Evolutionary conservation across 164 flowering plant genomes (phyloP).

Genomic region (Vitis cinerea): DNA sequence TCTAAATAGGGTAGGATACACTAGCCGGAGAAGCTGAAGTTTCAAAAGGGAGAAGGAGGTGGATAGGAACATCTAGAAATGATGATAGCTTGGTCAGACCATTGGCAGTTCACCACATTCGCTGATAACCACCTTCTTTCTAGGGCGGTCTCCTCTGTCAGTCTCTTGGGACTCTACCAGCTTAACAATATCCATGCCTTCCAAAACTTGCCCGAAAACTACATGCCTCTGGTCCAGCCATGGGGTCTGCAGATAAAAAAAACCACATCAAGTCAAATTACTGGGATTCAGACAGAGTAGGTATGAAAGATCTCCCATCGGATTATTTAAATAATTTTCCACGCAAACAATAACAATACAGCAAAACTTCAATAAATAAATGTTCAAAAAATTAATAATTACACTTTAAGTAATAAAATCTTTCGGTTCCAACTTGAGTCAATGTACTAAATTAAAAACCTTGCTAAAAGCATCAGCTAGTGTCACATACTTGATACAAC

Average conservation of each 20-base stretch:
- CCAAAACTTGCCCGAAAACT: slow-evolving; percentile 93
- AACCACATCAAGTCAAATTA: background rate
- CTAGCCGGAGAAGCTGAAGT: background rate
- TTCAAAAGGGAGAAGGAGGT: background rate
- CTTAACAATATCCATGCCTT: slow-evolving; percentile 90
- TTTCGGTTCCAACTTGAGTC: no score
- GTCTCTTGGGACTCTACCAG: slow-evolving; percentile 83
- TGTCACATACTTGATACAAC: no score
- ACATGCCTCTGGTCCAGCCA: slow-evolving; percentile 98
- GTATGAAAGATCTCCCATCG: no score
- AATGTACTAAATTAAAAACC: no score
- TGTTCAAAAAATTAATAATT: no score
- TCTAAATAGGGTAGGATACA: background rate
- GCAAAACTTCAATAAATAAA: no score
- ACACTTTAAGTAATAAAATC: no score
- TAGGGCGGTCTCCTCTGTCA: slow-evolving; percentile 93
- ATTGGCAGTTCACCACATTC: slow-evolving; percentile 93
- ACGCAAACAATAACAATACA: no score
- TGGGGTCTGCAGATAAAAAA: slow-evolving; percentile 64
- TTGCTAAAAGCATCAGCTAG: no score
- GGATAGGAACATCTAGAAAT: background rate
- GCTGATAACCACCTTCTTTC: slow-evolving; percentile 62
- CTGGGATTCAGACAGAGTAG: background rate
- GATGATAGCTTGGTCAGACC: slow-evolving; percentile 23
- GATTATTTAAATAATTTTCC: no score